These are phyloP conservation scores for Cairneyella variabilis DNA, from an alignment of 495 filamentous ascomycete species.

Conservation along the genomic window DNA sequence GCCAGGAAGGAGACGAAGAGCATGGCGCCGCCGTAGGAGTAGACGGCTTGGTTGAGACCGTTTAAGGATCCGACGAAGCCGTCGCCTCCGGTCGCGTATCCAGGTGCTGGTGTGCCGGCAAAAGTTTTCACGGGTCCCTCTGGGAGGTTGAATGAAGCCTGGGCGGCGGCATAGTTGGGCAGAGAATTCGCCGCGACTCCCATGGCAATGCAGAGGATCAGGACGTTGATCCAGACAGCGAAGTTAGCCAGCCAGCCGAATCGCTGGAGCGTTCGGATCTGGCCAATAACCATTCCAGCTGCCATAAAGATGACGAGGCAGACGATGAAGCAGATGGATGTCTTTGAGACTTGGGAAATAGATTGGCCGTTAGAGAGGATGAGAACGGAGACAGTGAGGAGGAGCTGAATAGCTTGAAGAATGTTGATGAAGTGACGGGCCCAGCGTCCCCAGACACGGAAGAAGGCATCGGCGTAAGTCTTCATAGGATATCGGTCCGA, in stretches of 20 bases:
- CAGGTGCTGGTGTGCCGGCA: constrained; percentile 28
- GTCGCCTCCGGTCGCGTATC: constrained; percentile 21
- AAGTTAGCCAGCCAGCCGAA: constrained; percentile 56
- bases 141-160: constrained; percentile 20
- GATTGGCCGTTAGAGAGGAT: constrained; percentile 52
- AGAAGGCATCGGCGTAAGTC: constrained; percentile 59
- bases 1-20: constrained; percentile 65
- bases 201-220: constrained; percentile 46
- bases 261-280: constrained; percentile 50
- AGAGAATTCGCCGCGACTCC: constrained; percentile 44
- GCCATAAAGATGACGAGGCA: constrained; percentile 32
- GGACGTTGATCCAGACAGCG: constrained; percentile 53
- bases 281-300: constrained; percentile 34
- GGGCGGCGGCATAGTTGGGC: constrained; percentile 42
- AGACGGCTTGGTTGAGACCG: constrained; percentile 55
- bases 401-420: constrained; percentile 45
- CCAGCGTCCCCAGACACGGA: constrained; percentile 47
- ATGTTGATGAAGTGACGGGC: constrained; percentile 53
- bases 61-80: constrained; percentile 45
- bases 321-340: constrained; percentile 48
- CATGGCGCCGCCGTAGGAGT: constrained; percentile 56
- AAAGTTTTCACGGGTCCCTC: constrained; percentile 28
- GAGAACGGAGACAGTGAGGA: constrained; percentile 51
- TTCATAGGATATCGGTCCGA: constrained; percentile 50
- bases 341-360: constrained; percentile 47